Conservation (phyloP, 2,329 filamentous ascomycete genomes). For the Cercospora sp. region DNA sequence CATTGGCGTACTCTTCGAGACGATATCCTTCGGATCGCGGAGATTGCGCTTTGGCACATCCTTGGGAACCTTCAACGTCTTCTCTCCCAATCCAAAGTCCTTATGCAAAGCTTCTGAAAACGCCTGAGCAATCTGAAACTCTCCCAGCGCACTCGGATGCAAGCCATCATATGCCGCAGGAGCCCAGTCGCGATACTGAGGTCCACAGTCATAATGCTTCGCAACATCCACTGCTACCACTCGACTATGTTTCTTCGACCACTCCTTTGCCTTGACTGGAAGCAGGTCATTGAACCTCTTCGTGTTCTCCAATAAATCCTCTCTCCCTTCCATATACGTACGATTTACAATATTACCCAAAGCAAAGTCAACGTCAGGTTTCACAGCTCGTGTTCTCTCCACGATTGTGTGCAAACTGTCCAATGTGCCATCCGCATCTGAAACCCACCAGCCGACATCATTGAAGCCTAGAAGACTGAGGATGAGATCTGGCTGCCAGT, state of each 20-base stretch:
- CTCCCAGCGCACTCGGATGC: slow-evolving; percentile 45
- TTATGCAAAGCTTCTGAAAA: slow-evolving; percentile 35
- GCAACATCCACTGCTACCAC: slow-evolving; percentile 40
- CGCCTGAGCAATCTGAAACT: slow-evolving; percentile 48
- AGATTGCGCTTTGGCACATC: slow-evolving; percentile 18
- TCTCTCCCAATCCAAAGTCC: slow-evolving; percentile 17
- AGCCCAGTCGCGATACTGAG: slow-evolving; percentile 14
- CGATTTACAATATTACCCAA: slow-evolving; percentile 31
- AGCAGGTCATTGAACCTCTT: slow-evolving; percentile 27
- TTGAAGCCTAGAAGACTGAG: slow-evolving; percentile 34
- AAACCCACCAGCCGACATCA: slow-evolving; percentile 31
- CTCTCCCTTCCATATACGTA: slow-evolving; percentile 22
- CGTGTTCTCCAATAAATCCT: slow-evolving; percentile 29
- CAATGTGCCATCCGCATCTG: slow-evolving; percentile 28
- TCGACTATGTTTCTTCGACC: slow-evolving; percentile 35
- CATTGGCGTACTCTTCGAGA: slow-evolving; percentile 12
- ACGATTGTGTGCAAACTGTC: slow-evolving; percentile 36
- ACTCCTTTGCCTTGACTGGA: slow-evolving; percentile 28
- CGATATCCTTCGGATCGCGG: slow-evolving; percentile 10
- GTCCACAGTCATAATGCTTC: slow-evolving; percentile 29
- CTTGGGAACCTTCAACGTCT: slow-evolving; percentile 8
- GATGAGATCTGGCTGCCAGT: slow-evolving; percentile 38
- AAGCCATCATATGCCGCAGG: slow-evolving; percentile 21
- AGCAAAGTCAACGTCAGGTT: slow-evolving; percentile 29
- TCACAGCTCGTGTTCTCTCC: slow-evolving; percentile 36